Conservation (phyloP, 1,284 basidiomycete species). For the Ganoderma lucidum region DNA sequence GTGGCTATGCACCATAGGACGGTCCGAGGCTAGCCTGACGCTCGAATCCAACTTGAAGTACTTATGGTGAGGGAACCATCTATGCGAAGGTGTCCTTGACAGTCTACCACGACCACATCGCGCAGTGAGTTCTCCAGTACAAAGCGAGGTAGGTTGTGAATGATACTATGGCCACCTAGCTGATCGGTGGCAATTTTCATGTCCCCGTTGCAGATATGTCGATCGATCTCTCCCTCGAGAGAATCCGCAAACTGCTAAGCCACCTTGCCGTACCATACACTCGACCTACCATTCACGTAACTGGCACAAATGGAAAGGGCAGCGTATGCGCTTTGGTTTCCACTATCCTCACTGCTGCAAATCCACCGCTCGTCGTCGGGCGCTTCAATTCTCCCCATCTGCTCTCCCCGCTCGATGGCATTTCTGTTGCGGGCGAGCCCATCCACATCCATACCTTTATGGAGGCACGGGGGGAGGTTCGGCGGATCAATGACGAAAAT, state of each 20-base stretch:
- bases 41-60: neutral
- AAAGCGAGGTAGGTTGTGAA: neutral
- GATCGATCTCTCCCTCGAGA: constrained; percentile 83
- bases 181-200: neutral
- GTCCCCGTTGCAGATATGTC: constrained; percentile 51
- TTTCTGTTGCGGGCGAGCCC: constrained; percentile 70
- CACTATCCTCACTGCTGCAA: constrained; percentile 65
- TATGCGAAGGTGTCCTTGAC: neutral
- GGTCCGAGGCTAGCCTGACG: neutral
- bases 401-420: constrained; percentile 80
- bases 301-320: constrained; percentile 98
- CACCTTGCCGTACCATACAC: constrained; percentile 67
- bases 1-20: neutral
- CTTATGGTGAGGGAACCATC: neutral
- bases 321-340: constrained; percentile 88
- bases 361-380: constrained; percentile 73
- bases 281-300: constrained; percentile 90
- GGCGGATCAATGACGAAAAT: constrained; percentile 55
- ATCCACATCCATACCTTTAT: constrained; percentile 63
- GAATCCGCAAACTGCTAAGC: constrained; percentile 68
- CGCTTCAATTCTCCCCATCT: constrained; percentile 96
- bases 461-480: constrained; percentile 57
- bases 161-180: neutral
- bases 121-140: neutral
- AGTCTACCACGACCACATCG: neutral